phyloP scores from a whole-genome alignment of 441 rosid genomes.

The Populus hybrid region DNA sequence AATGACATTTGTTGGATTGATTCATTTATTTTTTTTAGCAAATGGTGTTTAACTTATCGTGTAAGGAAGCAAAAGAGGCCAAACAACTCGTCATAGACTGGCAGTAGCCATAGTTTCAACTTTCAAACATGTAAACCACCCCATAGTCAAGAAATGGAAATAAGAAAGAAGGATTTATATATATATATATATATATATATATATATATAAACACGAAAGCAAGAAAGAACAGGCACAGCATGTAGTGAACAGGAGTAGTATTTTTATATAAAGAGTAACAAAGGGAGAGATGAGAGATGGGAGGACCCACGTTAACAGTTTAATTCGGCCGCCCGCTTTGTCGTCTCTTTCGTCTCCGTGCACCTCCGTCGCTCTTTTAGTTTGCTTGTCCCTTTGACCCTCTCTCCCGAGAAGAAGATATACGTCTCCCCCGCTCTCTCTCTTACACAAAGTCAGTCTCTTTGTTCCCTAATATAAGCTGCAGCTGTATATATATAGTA shows the following conservation, averaged over 20 bases:
- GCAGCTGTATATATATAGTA: neutral
- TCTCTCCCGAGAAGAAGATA: neutral
- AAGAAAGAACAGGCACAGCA: neutral
- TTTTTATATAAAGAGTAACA: conserved; percentile 4
- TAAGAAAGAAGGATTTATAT: neutral
- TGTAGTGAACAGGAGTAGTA: neutral
- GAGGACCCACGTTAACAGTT: conserved; percentile 54
- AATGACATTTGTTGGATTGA: too few species aligned
- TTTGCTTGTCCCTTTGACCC: neutral
- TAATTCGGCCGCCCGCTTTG: conserved; percentile 55
- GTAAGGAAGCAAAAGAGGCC: neutral
- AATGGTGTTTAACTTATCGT: neutral
- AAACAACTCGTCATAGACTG: too few species aligned
- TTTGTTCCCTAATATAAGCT: neutral
- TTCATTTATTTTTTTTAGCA: neutral
- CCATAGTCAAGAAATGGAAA: too few species aligned
- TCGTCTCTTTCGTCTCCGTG: conserved; percentile 56
- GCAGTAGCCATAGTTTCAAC: too few species aligned
- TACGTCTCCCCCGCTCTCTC: conserved; percentile 12
- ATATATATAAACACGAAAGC: neutral
- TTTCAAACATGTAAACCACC: too few species aligned
- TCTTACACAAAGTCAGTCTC: neutral
- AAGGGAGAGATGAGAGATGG: neutral
- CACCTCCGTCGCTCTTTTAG: conserved; percentile 25
- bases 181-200: too few species aligned